A percentile compares a stretch with the other conserved stretches of the same genome.
These are phyloP conservation scores for Fonsecaea monophora DNA, from an alignment of 2,329 filamentous ascomycete genomes.

Conservation along the genomic window DNA sequence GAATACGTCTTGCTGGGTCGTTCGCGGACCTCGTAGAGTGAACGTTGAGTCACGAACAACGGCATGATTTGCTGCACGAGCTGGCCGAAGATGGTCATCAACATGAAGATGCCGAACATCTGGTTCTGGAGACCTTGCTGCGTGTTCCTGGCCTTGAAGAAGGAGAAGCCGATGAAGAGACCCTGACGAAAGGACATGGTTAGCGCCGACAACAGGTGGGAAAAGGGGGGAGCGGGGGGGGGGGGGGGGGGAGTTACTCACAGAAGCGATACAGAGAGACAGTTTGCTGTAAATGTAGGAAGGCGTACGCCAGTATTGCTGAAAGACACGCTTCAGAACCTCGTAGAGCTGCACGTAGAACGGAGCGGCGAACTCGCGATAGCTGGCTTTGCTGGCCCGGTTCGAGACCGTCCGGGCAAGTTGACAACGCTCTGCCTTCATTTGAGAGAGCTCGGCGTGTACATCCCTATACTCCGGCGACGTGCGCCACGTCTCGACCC, in stretches of 20 bases:
- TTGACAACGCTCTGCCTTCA: slow-evolving; percentile 59
- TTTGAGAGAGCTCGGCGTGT: slow-evolving; percentile 61
- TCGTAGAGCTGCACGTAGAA: slow-evolving; percentile 71
- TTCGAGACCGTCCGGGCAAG: slow-evolving; percentile 49
- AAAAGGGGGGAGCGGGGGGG: neutral
- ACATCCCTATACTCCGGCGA: slow-evolving; percentile 64
- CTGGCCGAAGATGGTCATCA: slow-evolving; percentile 78
- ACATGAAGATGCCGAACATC: slow-evolving; percentile 88
- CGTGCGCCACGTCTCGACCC: slow-evolving; percentile 67
- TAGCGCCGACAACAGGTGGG: neutral
- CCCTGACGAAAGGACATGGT: slow-evolving; percentile 44
- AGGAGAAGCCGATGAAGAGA: slow-evolving; percentile 84
- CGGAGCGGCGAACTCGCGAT: slow-evolving; percentile 80
- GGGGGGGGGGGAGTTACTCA: slow-evolving; percentile 6
- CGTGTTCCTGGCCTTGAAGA: slow-evolving; percentile 75
- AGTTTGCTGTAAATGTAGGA: slow-evolving; percentile 87
- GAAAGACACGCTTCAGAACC: slow-evolving; percentile 77
- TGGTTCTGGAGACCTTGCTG: slow-evolving; percentile 86
- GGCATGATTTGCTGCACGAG: slow-evolving; percentile 63
- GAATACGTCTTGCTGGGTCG: slow-evolving; percentile 73
- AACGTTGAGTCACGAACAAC: slow-evolving; percentile 63
- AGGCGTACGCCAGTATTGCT: slow-evolving; percentile 91
- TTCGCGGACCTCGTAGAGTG: slow-evolving; percentile 66
- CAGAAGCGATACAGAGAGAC: slow-evolving; percentile 67
- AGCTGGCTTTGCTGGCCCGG: slow-evolving; percentile 57